Evolutionary conservation across 352 stramenopile species (phyloP), one percentile per base, ranked within the genome.

Genomic region (Phytopythium helicoides): DNA sequence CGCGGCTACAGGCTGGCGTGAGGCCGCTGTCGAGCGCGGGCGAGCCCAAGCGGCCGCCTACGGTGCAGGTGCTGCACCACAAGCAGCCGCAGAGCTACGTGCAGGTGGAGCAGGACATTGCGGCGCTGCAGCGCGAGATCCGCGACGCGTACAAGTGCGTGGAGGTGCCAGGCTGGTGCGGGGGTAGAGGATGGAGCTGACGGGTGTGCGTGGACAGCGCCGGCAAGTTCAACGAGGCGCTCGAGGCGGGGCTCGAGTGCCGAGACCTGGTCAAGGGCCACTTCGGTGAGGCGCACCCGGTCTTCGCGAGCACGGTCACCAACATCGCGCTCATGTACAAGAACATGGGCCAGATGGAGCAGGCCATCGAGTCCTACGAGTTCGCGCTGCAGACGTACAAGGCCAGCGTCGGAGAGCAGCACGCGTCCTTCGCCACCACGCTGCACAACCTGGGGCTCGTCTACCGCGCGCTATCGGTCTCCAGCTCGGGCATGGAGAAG

Each of bases 301-400:
- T 94, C 21, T 94, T 86, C 37, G 84, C 84, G 10, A 92, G 84
- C 49, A 92, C 84, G 36, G 77, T 94, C 48, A 91, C 81, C 52
- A 92, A 94, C 60, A 89, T 94, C 38, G 84, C 84, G 21, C 78
- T 94, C 46, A 92, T 94, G 81, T 86, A 94, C 68, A 94, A 94
- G 70, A 92, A 87, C 58, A 34, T 89, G 58, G 82, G 81, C 9
- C 71, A 87, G 60, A 72, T 76, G 51, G 77, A 89, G 28, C 73
- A 91, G 35, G 81, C 84, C 10, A 69, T 94, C 46, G 80, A 87
- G 62, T 68, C 81, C 54, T 94, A 94, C 70, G 80, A 92, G 64
- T 85, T 74, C 49, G 84, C 84, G 36, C 62, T 94, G 47, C 71
- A 84, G 31, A 76, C 83, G 28, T 94, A 94, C 73, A 92, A 91